Conservation (phyloP, 257 asterid species). For the Handroanthus guayacan region DNA sequence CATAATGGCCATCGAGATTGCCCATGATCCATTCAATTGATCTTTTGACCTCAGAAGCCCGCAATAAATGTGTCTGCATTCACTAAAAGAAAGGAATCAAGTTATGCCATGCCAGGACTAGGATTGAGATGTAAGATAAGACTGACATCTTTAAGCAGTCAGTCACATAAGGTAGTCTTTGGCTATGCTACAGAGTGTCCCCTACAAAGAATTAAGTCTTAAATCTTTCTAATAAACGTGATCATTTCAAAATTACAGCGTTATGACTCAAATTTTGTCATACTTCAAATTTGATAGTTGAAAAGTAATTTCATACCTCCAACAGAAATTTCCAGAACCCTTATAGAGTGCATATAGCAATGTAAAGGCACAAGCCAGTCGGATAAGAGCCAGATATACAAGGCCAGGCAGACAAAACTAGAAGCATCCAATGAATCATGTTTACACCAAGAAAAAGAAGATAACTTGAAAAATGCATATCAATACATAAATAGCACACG, state of each 20-base stretch:
- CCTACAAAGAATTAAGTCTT: background rate
- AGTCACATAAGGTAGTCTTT: background rate
- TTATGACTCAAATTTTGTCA: background rate
- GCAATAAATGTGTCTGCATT: conserved; percentile 93
- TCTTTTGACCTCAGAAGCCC: conserved; percentile 94
- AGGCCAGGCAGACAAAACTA: conserved; percentile 7
- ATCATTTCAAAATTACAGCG: background rate
- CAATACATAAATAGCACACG: conserved; percentile 9
- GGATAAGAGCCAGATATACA: background rate
- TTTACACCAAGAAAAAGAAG: no score
- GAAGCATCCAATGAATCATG: no score
- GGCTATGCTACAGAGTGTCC: background rate
- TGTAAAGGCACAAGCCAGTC: conserved; percentile 11
- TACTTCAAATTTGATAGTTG: background rate
- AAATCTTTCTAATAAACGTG: no score
- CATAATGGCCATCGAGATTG: conserved; percentile 93
- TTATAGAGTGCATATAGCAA: conserved; percentile 14
- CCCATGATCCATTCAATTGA: conserved; percentile 97
- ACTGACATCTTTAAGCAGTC: conserved; percentile 24
- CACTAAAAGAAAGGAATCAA: conserved; percentile 86
- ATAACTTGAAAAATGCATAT: background rate
- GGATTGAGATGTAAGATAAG: conserved; percentile 26
- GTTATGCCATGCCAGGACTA: conserved; percentile 58
- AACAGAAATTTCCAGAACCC: conserved; percentile 11
- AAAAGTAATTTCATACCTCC: conserved; percentile 10